Evolutionary conservation across 768 basidiomycete genomes (phyloP).

Genomic region (Macrolepiota albuminosa): DNA sequence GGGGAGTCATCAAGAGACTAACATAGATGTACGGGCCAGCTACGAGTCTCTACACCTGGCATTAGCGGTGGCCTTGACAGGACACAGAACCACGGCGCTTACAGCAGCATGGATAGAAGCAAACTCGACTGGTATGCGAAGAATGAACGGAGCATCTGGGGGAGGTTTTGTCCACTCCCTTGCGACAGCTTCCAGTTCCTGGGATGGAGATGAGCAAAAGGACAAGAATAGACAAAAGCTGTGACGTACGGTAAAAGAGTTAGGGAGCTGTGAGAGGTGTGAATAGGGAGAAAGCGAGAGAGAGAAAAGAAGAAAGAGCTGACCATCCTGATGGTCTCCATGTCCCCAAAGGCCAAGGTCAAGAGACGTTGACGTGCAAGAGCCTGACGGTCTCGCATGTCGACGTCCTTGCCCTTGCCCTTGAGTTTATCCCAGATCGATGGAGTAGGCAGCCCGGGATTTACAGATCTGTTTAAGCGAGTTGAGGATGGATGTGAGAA

Average conservation of each 20-base stretch:
- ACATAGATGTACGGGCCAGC: slow-evolving; percentile 84
- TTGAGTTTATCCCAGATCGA: slow-evolving; percentile 68
- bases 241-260: slow-evolving; percentile 54
- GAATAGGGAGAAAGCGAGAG: slow-evolving; percentile 6
- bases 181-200: slow-evolving; percentile 81
- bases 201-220: slow-evolving; percentile 7
- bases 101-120: slow-evolving; percentile 83
- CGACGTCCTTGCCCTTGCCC: slow-evolving; percentile 63
- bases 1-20: slow-evolving; percentile 21
- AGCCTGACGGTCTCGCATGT: slow-evolving; percentile 62
- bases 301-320: slow-evolving; percentile 14
- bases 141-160: slow-evolving; percentile 66
- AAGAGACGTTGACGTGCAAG: slow-evolving; percentile 71
- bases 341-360: slow-evolving; percentile 78
- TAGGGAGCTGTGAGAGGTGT: slow-evolving; percentile 51
- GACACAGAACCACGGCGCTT: slow-evolving; percentile 24
- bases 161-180: slow-evolving; percentile 87
- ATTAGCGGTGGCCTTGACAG: background rate
- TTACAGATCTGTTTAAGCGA: slow-evolving; percentile 49
- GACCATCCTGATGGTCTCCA: slow-evolving; percentile 82
- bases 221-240: background rate
- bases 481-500: slow-evolving; percentile 27
- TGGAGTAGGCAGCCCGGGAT: slow-evolving; percentile 51
- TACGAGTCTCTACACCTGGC: slow-evolving; percentile 55
- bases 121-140: slow-evolving; percentile 85